These are phyloP conservation scores for Rhizoclosmatium hyalinum DNA, from an alignment of 371 early-diverging fungal genomes.

Conservation along the genomic window DNA sequence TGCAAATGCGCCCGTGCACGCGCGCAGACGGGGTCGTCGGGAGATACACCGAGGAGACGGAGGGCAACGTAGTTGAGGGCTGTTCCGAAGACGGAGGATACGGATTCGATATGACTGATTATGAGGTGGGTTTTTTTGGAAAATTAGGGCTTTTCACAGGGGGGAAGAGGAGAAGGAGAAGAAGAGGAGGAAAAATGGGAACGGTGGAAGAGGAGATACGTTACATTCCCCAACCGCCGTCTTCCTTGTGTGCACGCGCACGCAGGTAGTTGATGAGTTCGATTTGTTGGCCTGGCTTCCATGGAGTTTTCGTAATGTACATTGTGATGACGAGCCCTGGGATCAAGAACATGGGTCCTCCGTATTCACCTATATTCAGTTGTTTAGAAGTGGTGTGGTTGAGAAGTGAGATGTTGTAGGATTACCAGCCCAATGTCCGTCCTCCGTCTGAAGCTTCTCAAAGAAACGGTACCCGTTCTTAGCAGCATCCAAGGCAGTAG, in stretches of 20 bases:
- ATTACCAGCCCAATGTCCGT: constrained; percentile 85
- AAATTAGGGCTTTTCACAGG: neutral
- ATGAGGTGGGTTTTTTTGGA: neutral
- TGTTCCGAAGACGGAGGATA: constrained; percentile 94
- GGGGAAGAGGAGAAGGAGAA: neutral
- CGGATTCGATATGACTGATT: constrained; percentile 86
- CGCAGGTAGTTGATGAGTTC: constrained; percentile 91
- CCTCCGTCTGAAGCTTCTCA: constrained; percentile 85
- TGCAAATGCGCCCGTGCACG: constrained; percentile 88
- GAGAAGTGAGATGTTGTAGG: neutral
- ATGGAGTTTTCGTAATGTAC: constrained; percentile 75
- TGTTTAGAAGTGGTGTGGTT: neutral
- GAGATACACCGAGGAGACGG: constrained; percentile 85
- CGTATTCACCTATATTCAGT: constrained; percentile 84
- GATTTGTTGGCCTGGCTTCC: constrained; percentile 50
- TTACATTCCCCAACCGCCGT: constrained; percentile 96
- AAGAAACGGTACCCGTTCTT: constrained; percentile 89
- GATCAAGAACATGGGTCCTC: constrained; percentile 95
- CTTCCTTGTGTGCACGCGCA: constrained; percentile 77
- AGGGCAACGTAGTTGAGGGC: constrained; percentile 90
- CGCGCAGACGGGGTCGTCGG: constrained; percentile 85
- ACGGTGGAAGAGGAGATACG: neutral
- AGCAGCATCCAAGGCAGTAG: constrained; percentile 80
- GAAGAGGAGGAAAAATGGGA: constrained; percentile 22
- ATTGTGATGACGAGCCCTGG: constrained; percentile 87